Percentiles rank a stretch among this genome's conserved stretches.
Evolutionary conservation across 148 eudicot species (phyloP).

Genomic region (Rhododendron ovatum): DNA sequence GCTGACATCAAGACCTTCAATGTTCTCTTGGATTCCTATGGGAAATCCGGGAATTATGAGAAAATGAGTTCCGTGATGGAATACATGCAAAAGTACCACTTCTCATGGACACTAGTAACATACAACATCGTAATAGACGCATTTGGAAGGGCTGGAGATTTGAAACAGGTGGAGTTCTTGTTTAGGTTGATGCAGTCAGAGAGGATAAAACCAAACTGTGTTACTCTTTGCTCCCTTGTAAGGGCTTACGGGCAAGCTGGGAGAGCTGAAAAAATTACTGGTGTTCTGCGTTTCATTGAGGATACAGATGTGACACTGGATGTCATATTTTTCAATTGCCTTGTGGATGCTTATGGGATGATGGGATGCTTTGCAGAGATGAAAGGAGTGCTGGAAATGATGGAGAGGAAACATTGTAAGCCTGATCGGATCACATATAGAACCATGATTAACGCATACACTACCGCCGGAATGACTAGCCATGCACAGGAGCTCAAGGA

Average conservation of each 20-base stretch:
- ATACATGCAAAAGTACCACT: constrained; percentile 87
- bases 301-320: constrained; percentile 74
- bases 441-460: constrained; percentile 78
- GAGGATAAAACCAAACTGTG: constrained; percentile 75
- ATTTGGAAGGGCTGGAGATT: constrained; percentile 74
- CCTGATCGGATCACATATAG: constrained; percentile 74
- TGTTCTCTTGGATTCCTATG: constrained; percentile 76
- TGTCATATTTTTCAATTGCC: constrained; percentile 73
- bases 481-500: constrained; percentile 50
- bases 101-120: constrained; percentile 76
- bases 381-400: constrained; percentile 70
- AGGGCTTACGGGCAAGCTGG: constrained; percentile 77
- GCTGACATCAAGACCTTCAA: constrained; percentile 89
- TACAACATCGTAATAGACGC: constrained; percentile 89
- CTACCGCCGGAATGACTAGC: constrained; percentile 51
- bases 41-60: constrained; percentile 57
- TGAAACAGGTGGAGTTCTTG: constrained; percentile 73
- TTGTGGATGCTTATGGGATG: constrained; percentile 84
- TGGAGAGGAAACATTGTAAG: constrained; percentile 56
- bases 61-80: constrained; percentile 96
- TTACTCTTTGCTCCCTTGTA: constrained; percentile 82
- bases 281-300: constrained; percentile 51
- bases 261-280: constrained; percentile 55
- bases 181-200: constrained; percentile 78
- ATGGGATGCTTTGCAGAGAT: constrained; percentile 79